Evolutionary conservation across 2,329 filamentous ascomycete species (phyloP).

Genomic region (Samsoniella hepiali): DNA sequence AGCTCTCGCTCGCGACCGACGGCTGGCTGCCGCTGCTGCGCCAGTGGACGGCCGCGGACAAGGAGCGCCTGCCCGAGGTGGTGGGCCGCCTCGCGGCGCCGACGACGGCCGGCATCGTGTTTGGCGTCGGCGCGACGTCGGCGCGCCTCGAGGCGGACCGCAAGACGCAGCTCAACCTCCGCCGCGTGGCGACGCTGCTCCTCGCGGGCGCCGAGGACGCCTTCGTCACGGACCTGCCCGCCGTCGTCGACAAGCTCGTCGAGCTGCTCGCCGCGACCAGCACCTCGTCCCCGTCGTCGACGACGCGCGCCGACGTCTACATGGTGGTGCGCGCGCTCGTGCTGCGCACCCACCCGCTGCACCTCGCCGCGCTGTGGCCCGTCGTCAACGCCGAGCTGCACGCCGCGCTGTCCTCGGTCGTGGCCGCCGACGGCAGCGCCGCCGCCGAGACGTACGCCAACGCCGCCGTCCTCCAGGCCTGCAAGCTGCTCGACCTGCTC

Average conservation of each 20-base stretch:
- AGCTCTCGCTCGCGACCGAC: slow-evolving; percentile 60
- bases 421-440: slow-evolving; percentile 61
- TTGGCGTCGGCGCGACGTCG: slow-evolving; percentile 94
- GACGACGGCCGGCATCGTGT: slow-evolving; percentile 92
- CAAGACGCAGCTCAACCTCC: slow-evolving; percentile 84
- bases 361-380: slow-evolving; percentile 85
- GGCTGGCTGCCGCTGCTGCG: slow-evolving; percentile 81
- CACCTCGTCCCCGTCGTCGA: slow-evolving; percentile 87
- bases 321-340: slow-evolving; percentile 80
- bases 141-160: slow-evolving; percentile 93
- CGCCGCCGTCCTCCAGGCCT: slow-evolving; percentile 78
- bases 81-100: slow-evolving; percentile 76
- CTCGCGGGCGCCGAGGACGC: slow-evolving; percentile 74
- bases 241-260: slow-evolving; percentile 76
- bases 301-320: slow-evolving; percentile 84
- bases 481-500: slow-evolving; percentile 88
- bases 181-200: slow-evolving; percentile 75
- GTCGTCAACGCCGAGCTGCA: slow-evolving; percentile 84
- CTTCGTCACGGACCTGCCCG: slow-evolving; percentile 71
- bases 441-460: slow-evolving; percentile 73
- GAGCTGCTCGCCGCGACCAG: slow-evolving; percentile 81
- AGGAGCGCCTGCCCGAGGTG: slow-evolving; percentile 81
- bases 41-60: slow-evolving; percentile 83
- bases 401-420: slow-evolving; percentile 70
- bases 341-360: slow-evolving; percentile 73